Evolutionary conservation across 2,329 filamentous ascomycete species (phyloP).

Genomic region (Microdochium trichocladiopsis): DNA sequence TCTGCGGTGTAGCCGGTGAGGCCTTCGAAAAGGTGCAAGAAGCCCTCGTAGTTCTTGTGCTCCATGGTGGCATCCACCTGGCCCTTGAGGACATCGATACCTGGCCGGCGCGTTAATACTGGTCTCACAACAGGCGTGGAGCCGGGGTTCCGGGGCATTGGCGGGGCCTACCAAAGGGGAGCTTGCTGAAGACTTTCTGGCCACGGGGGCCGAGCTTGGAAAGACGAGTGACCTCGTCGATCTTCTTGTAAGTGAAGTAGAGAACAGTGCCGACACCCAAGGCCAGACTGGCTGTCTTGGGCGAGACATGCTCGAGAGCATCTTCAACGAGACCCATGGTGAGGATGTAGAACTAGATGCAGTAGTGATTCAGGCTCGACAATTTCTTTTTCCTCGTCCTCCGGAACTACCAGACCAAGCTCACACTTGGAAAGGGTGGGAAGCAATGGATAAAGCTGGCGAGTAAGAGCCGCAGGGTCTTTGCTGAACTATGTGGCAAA

Average conservation of each 20-base stretch:
- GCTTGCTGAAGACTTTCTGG: conserved; percentile 21
- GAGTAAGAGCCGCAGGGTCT: too few relatives aligned
- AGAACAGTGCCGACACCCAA: conserved; percentile 28
- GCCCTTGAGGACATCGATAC: conserved; percentile 56
- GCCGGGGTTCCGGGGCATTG: too few relatives aligned
- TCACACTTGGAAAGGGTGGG: too few relatives aligned
- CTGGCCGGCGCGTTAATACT: conserved; percentile 27
- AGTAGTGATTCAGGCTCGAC: too few relatives aligned
- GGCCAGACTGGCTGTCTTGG: conserved; percentile 28
- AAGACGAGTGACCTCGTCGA: conserved; percentile 36
- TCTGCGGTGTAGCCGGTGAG: conserved; percentile 52
- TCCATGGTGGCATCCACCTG: conserved; percentile 43
- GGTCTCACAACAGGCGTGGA: too few relatives aligned
- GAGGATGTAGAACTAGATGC: neutral
- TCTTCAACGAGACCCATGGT: conserved; percentile 45
- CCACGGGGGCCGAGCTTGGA: conserved; percentile 36
- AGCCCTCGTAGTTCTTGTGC: conserved; percentile 55
- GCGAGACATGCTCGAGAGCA: conserved; percentile 34
- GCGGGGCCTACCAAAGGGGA: conserved; percentile 46
- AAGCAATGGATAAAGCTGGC: too few relatives aligned
- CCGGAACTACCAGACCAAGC: too few relatives aligned
- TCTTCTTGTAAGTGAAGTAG: conserved; percentile 25
- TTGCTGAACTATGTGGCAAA: neutral
- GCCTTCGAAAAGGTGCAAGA: conserved; percentile 42
- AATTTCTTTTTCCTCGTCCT: too few relatives aligned